phyloP scores from a whole-genome alignment of 176 grass and related monocot species.

The Cocos nucifera region DNA sequence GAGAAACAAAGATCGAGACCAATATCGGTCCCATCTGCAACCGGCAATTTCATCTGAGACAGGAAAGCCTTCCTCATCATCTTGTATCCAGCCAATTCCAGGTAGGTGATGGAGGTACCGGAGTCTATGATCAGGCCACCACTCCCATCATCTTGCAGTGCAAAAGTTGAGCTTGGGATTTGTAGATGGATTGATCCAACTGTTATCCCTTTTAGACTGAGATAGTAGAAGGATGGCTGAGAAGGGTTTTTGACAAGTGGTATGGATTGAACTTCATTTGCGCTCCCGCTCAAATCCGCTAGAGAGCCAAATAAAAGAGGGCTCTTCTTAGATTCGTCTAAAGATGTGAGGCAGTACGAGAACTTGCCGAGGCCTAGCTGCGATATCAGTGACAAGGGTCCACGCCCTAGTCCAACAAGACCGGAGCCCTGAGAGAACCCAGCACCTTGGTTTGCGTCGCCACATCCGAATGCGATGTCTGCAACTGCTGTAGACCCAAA shows the following conservation, averaged over 20 bases:
- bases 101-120: conserved; percentile 24
- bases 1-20: conserved; percentile 65
- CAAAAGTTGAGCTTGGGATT: conserved; percentile 27
- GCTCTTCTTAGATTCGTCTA: conserved; percentile 26
- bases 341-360: conserved; percentile 58
- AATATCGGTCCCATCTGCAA: conserved; percentile 2
- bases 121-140: conserved; percentile 67
- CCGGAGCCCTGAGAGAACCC: conserved; percentile 27
- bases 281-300: conserved; percentile 11
- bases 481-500: conserved; percentile 18
- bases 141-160: conserved; percentile 11
- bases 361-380: conserved; percentile 51
- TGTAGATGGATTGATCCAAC: conserved; percentile 31
- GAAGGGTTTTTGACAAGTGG: conserved; percentile 13
- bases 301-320: conserved; percentile 38
- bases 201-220: conserved; percentile 33
- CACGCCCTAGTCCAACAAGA: conserved; percentile 53
- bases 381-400: conserved; percentile 43
- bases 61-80: conserved; percentile 29
- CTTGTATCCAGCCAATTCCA: conserved; percentile 26
- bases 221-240: conserved; percentile 21
- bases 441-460: conserved; percentile 14
- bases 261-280: conserved; percentile 25
- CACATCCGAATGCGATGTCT: conserved; percentile 38
- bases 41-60: conserved; percentile 29